These are phyloP conservation scores for Rhodotorula sp. DNA, from an alignment of 1,284 basidiomycete species.

Conservation along the genomic window DNA sequence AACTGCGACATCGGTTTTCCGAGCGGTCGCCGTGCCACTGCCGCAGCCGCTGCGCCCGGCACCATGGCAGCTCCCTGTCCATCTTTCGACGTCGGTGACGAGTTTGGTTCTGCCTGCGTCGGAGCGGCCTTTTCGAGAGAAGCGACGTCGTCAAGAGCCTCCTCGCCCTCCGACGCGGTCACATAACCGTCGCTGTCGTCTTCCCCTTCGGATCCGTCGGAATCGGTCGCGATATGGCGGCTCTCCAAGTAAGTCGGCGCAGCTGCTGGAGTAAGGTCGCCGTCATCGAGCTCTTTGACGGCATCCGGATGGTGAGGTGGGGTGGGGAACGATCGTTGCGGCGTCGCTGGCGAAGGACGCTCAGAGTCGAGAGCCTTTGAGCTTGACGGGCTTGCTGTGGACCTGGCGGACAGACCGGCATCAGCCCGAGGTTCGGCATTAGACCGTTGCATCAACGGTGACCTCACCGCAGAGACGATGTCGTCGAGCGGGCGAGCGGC, in stretches of 20 bases:
- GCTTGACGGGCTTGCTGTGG: not conserved
- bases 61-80: constrained; percentile 16
- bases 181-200: not conserved
- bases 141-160: not conserved
- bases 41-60: constrained; percentile 4
- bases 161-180: not conserved
- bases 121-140: not conserved
- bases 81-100: constrained; percentile 12
- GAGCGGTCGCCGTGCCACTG: constrained; percentile 4
- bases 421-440: not conserved
- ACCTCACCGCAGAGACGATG: not conserved
- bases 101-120: not conserved
- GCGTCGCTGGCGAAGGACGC: not conserved
- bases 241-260: not conserved
- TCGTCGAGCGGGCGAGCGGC: not conserved
- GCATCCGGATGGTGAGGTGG: not conserved
- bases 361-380: not conserved
- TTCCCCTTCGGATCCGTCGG: not conserved
- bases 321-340: not conserved
- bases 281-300: too few relatives aligned
- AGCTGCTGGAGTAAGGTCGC: too few relatives aligned
- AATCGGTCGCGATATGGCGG: not conserved
- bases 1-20: constrained; percentile 27
- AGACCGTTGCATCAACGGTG: not conserved
- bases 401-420: not conserved